Percentiles rank a stretch among this genome's conserved stretches.
These are phyloP conservation scores for Halophytophthora batemanensis DNA, from an alignment of 352 stramenopile species.

Conservation along the genomic window DNA sequence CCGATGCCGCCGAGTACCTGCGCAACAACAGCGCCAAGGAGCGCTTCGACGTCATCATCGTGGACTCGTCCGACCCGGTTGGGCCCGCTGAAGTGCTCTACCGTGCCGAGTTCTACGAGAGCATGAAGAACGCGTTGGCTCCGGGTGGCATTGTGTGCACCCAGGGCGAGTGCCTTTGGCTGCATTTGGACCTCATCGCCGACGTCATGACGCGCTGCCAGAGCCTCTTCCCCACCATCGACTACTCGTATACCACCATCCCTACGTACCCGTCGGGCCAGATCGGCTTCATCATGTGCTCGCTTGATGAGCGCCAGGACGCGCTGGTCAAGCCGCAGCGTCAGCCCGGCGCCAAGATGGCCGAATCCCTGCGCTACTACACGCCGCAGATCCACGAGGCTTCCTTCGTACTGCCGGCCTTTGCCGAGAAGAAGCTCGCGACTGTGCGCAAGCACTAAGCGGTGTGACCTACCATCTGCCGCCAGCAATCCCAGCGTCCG, in stretches of 20 bases:
- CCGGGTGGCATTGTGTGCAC: conserved; percentile 87
- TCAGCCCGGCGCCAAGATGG: conserved; percentile 45
- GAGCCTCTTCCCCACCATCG: conserved; percentile 91
- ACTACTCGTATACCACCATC: conserved; percentile 99
- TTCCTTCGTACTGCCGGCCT: conserved; percentile 96
- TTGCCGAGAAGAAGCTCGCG: conserved; percentile 87
- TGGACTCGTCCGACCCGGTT: conserved; percentile 96
- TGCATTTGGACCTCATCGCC: conserved; percentile 97
- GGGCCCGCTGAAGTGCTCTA: conserved; percentile 95
- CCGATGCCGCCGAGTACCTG: conserved; percentile 90
- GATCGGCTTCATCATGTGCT: conserved; percentile 97
- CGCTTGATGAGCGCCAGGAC: conserved; percentile 58
- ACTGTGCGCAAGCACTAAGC: conserved; percentile 70
- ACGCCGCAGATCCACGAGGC: conserved; percentile 92
- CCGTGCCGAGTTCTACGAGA: conserved; percentile 94
- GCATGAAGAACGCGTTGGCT: conserved; percentile 89
- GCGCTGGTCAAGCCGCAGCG: conserved; percentile 73
- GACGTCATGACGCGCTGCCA: conserved; percentile 92
- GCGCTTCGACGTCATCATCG: conserved; percentile 97
- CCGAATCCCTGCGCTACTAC: conserved; percentile 93
- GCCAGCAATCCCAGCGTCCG: too few relatives aligned
- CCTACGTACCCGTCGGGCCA: conserved; percentile 98
- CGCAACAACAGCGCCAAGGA: conserved; percentile 68
- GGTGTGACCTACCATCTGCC: too few relatives aligned
- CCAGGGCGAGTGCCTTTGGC: conserved; percentile 97